Base-by-base conservation (phyloP, 164 flowering plant genomes). In the Sextonia rubra region DNA sequence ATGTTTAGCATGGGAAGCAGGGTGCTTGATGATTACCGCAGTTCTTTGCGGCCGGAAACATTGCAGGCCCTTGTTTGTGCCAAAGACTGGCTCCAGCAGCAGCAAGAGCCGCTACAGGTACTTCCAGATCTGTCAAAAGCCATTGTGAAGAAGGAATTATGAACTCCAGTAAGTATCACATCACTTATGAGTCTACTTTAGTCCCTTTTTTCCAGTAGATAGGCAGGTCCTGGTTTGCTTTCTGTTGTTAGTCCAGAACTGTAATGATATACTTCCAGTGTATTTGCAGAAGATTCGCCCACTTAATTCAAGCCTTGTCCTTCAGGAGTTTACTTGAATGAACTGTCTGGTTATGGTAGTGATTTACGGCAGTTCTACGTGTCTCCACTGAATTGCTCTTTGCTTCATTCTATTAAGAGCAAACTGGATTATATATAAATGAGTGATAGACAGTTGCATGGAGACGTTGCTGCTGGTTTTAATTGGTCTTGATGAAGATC, bases 51-150 rank as follows among this genome's bases (percentile, higher is more conserved):
- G 14, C 60, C 66, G 2, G 60, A 69, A 22, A 69, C 72, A 5
- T 17, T 74, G 14, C 32, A 74, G 48, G 71, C 77, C 62, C 20
- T 74, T 47, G 24, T 74, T 63, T 74, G 77, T 60, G 72, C 77
- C 14, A 48, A 64, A 55, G 69, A 69, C 18, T 75, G 77, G 78
- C 56, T 71, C 20, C 66, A 56, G 44, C 67, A 62, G 26, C n/a
- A 71, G 37, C 52, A 37, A 20, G 18, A 52, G 58, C 58, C 58
- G 1, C n/a, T 18, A 52, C 18, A 15, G 58, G 17, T 18, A 14
- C 58, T 15, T 15, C n/a, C 25, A 61, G 69, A 32, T 9, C 17
- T 27, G 25, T 32, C 69, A 66, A 66, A 37, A 27, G 69, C 69
- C 24, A 66, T 66, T 11, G 55, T 66, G 25, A 66, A 66, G 32